Evolutionary conservation across 257 asterid species (phyloP), one percentile per base, ranked within the genome.

Genomic region (Petunia axillaris): DNA sequence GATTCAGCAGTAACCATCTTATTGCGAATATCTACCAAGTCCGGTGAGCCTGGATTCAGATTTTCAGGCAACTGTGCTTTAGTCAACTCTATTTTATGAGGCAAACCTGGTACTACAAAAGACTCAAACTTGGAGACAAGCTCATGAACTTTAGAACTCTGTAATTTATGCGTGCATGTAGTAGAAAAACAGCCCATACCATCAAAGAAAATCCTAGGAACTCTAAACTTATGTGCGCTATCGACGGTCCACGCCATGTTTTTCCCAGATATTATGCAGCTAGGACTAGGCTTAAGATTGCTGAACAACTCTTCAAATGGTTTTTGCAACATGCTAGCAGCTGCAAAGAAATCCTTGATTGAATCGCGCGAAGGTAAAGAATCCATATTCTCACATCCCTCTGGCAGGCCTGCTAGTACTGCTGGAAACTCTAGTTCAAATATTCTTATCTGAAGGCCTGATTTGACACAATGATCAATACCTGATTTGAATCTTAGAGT

Each of bases 371-470:
- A 86, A 1, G 95, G 90, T 9, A 91, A 68, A 39, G 79, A 62
- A 36, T 91, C 95, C 58, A 82, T 78, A 60, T 85, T 91, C 48
- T 91, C 95, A 57, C 95, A 91, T 6, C 91, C 91, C 0, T 78
- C 75, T 0, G 95, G 93, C 57, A 89, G 74, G 25, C 95, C 93
- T 8, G 91, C 89, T 37, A 76, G 89, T 11, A 63, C 82, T 1
- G 83, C 68, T 10, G 94, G 94, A 13, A 91, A 87, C 1, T 60
- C 39, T 71, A 87, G 57, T 11, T 84, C 80, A n/a, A 82, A 11
- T 76, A 89, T 83, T 25, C 81, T 77, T 79, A 91, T 89, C 5
- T 65, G 57, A 8, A 84, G 83, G 43, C 93, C 89, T 38, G 91
- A 82, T 14, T 43, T 25, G 14, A 81, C 63, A 46, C 89, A 87